phyloP scores from a whole-genome alignment of 805 yeast species.

The Pichia ethanolica region DNA sequence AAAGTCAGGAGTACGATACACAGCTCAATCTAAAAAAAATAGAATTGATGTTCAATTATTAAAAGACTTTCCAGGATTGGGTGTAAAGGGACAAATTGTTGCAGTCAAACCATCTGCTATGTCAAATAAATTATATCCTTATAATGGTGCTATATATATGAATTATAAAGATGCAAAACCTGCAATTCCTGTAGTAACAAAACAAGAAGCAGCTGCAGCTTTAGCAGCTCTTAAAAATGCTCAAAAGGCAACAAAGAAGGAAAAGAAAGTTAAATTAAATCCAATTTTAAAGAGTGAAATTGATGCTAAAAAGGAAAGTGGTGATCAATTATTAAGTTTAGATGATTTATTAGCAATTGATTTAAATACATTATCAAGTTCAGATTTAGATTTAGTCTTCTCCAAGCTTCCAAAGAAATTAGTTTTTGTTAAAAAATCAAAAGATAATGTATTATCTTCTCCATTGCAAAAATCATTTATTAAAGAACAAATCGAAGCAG shows the following conservation, averaged over 20 bases:
- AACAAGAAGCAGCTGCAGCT: slow-evolving; percentile 10
- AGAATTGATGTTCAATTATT: slow-evolving; percentile 70
- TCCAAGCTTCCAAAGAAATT: slow-evolving; percentile 23
- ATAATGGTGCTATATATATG: slow-evolving; percentile 71
- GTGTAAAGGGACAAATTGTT: slow-evolving; percentile 64
- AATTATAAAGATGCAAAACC: slow-evolving; percentile 25
- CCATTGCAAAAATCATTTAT: slow-evolving; percentile 7
- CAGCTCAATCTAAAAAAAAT: slow-evolving; percentile 44
- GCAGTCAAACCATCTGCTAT: slow-evolving; percentile 72
- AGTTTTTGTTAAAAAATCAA: slow-evolving; percentile 20
- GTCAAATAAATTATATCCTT: slow-evolving; percentile 68
- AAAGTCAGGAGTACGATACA: slow-evolving; percentile 31
- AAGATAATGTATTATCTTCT: slow-evolving; percentile 12
- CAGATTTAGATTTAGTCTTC: slow-evolving; percentile 17
- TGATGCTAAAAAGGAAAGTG: not conserved
- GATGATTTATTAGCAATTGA: slow-evolving; percentile 24
- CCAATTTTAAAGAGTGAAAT: slow-evolving; percentile 7
- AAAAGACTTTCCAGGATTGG: slow-evolving; percentile 55
- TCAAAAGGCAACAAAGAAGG: slow-evolving; percentile 5
- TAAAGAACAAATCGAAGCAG: slow-evolving; percentile 7
- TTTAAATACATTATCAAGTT: slow-evolving; percentile 15
- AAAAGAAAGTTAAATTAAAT: slow-evolving; percentile 6
- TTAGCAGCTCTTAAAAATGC: slow-evolving; percentile 10
- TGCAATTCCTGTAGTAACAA: slow-evolving; percentile 26
- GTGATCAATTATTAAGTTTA: slow-evolving; percentile 14